Base-by-base conservation (phyloP, 257 asterid species). In the Lavandula angustifolia region DNA sequence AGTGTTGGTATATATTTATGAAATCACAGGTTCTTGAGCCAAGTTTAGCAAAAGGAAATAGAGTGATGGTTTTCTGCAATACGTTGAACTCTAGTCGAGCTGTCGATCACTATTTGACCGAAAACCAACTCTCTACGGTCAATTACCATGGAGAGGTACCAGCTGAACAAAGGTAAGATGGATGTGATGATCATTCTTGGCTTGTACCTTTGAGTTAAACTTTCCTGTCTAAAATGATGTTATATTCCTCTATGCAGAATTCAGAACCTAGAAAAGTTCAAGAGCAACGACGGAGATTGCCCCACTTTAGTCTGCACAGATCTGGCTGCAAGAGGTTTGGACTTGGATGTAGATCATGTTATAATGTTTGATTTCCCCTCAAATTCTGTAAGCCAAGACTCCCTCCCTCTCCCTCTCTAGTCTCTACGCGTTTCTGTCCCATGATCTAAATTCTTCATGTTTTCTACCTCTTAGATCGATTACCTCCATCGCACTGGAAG, bases 401-500 rank as follows among this genome's bases (percentile, higher is more conserved):
- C 52, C 63, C 49, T 71, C 34, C 14, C 32, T 64, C 55, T 38
- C 63, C 51, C 33, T 56, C 40, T 14, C 48, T 43, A 50, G 9
- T 18, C 27, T 22, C 27, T 22, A 22, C 27, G 66, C 18, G 42
- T 58, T 56, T 42, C 58, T 63, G 9, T 42, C 35, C 22, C 6
- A 11, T 31, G 10, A 67, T 50, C 53, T 77, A 57, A 22, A 66
- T 52, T 60, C 16, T 37, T 52, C 64, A 56, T 35, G n/a, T 27
- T 55, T 55, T 52, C 44, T 2, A 57, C 57, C 16, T 65, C 68
- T 33, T 67, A 94, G 99, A 83, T 94, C 18, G 99, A 94, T 72
- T 94, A 94, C 79, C 97, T 94, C 64, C 99, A 90, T 74, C 97
- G 99, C 42, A 94, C 96, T 64, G 99, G 99, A 78, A 85, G 97